Base-by-base conservation (phyloP, 306 rosid genomes). In the Oxytropis ochrocephala region DNA sequence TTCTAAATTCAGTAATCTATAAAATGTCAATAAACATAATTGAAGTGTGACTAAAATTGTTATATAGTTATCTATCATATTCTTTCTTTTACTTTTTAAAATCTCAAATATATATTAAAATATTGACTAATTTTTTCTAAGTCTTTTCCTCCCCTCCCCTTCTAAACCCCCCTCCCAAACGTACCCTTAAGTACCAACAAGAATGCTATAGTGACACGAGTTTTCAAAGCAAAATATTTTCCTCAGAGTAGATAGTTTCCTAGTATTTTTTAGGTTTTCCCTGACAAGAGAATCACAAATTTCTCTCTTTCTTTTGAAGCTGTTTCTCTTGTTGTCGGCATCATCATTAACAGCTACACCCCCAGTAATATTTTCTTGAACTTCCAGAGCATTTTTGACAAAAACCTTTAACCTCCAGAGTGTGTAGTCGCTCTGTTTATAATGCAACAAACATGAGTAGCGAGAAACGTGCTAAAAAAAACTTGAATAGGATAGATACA, bases 321-420 rank as follows among this genome's bases (percentile, higher is more conserved):
- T 72, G 68, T 30, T 75, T 81, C 80, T 88, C 72, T 74, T 85
- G 80, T 83, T 75, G 2, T 83, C 85, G 2, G 42, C 33, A 21
- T 61, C 54, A 50, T 77, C 44, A 64, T 70, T 56, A 63, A 75
- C 70, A 24, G 48, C 52, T n/a, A 17, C 7, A 21, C 65, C 84
- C 53, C 59, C 85, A 44, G 43, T 16, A 44, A 32, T 50, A 52
- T 77, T 82, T 33, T 71, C 81, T 47, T 83, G 78, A 30, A 6
- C 77, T 58, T 79, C 82, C 18, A 88, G 77, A 3, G 92, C 89
- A 70, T 87, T 88, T 81, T 82, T 91, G 41, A 88, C 93, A 59
- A 88, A 91, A 69, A 69, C 71, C 56, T 78, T 83, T 27, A 86
- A 46, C 82, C 85, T 86, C 96, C 91, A 88, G 8, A 88, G 77